Base-by-base conservation (phyloP, 2,329 filamentous ascomycete genomes). In the Beauveria pseudobassiana region DNA sequence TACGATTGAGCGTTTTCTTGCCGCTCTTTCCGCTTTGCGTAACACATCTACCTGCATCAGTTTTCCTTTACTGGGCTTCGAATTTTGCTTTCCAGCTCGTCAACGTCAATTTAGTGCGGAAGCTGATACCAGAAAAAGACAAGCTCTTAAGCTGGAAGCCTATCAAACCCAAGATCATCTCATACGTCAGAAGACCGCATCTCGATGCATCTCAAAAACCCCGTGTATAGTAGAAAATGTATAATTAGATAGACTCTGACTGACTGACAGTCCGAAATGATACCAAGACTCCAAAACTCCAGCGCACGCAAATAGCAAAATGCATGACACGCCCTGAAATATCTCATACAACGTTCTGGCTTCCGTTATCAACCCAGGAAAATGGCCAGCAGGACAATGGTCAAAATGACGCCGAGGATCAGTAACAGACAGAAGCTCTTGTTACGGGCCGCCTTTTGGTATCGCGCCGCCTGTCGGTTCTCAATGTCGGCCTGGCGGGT, bases 381-480 rank as follows among this genome's bases (percentile, higher is more conserved):
- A 58, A 93, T 89, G 16, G 95, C 96, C 67, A 99, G 77, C 63
- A 99, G 81, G 50, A 99, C 87, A 67, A 99, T 91, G 3, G 91
- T 89, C 69, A 98, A 75, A 63, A 99, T 95, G 53, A 99, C 85
- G 1, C 89, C 88, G 70, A 99, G 74, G 63, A 99, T 93, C 56
- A 99, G 76, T 70, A 99, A 76, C 72, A 99, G 77, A 73, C 93
- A 97, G 74, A 93, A 99, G 46, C 91, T 90, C 81, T 96, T 97
- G 76, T 91, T 95, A 66, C 96, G 85, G 30, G 95, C 95, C 64
- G 91, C 93, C 82, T 93, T 96, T 80, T 99, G 96, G 75, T 98
- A 96, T 69, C 91, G 82, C 65, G 89, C 91, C 20, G 95, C 95
- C 69, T 89, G 88, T 65, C 90, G 84, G 68, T 96, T 81, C 76